Base-by-base conservation (phyloP, 345 rosid genomes). In the Camelina hispida region DNA sequence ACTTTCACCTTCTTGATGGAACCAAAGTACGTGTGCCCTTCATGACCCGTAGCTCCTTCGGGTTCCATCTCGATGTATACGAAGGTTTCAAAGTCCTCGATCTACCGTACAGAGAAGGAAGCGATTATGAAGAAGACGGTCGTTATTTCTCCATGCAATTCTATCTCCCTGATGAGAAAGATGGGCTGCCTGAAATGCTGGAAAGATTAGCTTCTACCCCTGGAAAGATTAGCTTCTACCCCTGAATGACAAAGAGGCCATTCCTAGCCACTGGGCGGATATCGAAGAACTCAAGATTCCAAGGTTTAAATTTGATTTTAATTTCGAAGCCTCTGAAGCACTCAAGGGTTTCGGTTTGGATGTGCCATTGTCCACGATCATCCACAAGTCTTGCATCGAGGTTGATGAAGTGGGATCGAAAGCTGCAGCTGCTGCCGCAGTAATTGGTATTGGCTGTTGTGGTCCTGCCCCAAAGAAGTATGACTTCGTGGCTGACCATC, bases 401-500 rank as follows among this genome's bases (percentile, higher is more conserved):
- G 76, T 62, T 2, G 77, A 73, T 64, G 71, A 73, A 64, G 25
- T 55, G 71, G 77, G 77, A n/a, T 43, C 38, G 11, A 73, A 73
- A 44, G 71, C 71, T 54, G 76, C 69, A 7, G 77, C 71, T 1
- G 70, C 63, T 6, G 54, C 69, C 6, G 62, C 77, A 18, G 3
- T 28, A 32, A 28, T 28, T 1, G 0, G 4, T 4, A 0, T 5
- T 2, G 55, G 69, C 6, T 0, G 1, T 61, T 0, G 34, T 62
- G 15, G 32, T 16, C 64, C 64, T 30, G 2, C 47, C 30, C 1
- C 43, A 22, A 0, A 73, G 46, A 0, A 43, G 71, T 64, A 43
- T 64, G 77, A 64, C 71, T 73, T 73, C 10, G 77, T 73, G 57
- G 77, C 65, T 44, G 64, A 73, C 20, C 71, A 73, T 66, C 71